Evolutionary conservation across 768 basidiomycete genomes (phyloP), one percentile per base, ranked within the genome.

Genomic region (Hericium coralloides): DNA sequence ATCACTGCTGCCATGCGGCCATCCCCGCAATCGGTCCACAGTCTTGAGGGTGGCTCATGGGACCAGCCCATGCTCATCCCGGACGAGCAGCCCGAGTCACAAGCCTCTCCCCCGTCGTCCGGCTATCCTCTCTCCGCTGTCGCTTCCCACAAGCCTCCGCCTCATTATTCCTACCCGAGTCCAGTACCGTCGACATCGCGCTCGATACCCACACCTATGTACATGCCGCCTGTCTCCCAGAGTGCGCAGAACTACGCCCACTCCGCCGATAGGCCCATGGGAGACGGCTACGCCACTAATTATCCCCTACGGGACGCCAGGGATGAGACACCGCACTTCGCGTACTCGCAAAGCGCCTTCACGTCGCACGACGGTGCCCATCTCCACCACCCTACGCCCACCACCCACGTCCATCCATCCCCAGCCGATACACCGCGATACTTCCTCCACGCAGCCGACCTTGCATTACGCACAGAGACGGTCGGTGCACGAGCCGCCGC

Each of bases 381-480:
- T 38, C 23, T 64, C 17, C 56, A 60, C 25, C 62, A 60, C 25
- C 63, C 58, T 3, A 58, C 57, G 9, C 74, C 78, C 18, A 66
- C 74, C 47, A 66, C 74, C 74, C 12, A 22, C 43, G 2, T 52
- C 31, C 48, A 51, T 62, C n/a, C 61, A 80, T 56, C 4, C 31
- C 31, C 69, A 72, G 52, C 58, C 69, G 55, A 70, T 76, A 20
- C 63, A 63, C 53, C 65, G 62, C 51, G 61, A 64, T 22, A 20
- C 59, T 53, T 52, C 65, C 36, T 63, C 60, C 23, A 49, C 59
- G 7, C 76, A 80, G 54, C 69, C 74, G 9, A 65, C 78, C 43
- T 61, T 79, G 56, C 70, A 79, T 14, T 85, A 78, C 65, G 74
- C 76, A 41, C 81, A 80, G 61, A 76, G 83, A 59, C 77, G 84